Evolutionary conservation across 2,329 filamentous ascomycete species (phyloP), one percentile per base, ranked within the genome.

Genomic region (Fusarium sp.): DNA sequence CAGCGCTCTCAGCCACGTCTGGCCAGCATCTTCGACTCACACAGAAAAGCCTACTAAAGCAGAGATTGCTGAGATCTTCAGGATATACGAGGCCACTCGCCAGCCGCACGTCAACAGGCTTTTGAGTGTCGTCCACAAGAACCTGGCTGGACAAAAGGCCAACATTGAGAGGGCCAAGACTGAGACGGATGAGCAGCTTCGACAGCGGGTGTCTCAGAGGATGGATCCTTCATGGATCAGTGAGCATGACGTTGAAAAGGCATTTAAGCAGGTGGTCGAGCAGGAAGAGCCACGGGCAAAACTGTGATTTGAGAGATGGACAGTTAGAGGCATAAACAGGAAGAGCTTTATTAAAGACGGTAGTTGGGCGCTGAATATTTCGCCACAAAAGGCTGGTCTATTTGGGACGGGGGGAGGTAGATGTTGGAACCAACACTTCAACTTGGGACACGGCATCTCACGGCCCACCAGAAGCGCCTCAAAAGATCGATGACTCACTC

Each of bases 191-290:
- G 81, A 82, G 54, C 78, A 82, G 56, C 72, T 87, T 43, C 72
- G 81, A 52, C 43, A 72, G 1, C 78, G 83, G 62, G 82, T 87
- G 72, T 78, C 69, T 27, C 81, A 72, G 23, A 78, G 85, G 6
- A 77, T 79, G 3, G 81, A 86, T 64, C 81, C 82, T 6, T 80
- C 75, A 18, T 87, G 85, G 86, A 80, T 88, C 34, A 84, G 84
- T 23, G 85, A 87, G 70, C 85, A 88, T 75, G 84, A 87, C 75
- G 85, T 87, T 10, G 80, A 83, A 61, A 72, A 73, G 11, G 80
- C 83, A 13, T 87, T 85, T 41, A 23, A 39, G 27, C 35, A 32
- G 23, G 79, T 82, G 11, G 85, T 85, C 37, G 27, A 37, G 32
- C 34, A 63, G 23, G 57, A 35, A 16, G 32, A 61, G 11, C n/a